Conservation (phyloP, 768 basidiomycete genomes). For the Russula ochroleuca region DNA sequence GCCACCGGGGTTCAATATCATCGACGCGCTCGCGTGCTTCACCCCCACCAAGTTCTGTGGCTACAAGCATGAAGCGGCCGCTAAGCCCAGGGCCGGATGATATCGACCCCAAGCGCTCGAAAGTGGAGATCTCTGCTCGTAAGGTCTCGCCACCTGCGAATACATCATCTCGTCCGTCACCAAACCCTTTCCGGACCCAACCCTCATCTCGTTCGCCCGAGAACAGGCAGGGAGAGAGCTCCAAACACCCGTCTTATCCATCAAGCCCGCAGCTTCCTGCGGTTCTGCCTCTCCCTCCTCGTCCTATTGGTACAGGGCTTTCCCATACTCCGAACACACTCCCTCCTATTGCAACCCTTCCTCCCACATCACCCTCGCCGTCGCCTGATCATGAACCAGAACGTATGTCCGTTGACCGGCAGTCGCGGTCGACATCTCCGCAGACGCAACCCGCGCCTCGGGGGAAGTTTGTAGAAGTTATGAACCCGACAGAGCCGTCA, state of each 20-base stretch:
- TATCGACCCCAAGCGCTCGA: slow-evolving; percentile 56
- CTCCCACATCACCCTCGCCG: slow-evolving; percentile 54
- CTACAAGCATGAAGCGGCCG: slow-evolving; percentile 55
- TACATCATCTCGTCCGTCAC: slow-evolving; percentile 56
- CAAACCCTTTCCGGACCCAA: slow-evolving; percentile 70
- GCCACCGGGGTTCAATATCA: slow-evolving; percentile 64
- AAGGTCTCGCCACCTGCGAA: slow-evolving; percentile 48
- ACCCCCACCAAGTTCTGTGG: slow-evolving; percentile 42
- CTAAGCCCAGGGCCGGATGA: slow-evolving; percentile 61
- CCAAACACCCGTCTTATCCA: slow-evolving; percentile 34
- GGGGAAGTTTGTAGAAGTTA: slow-evolving; percentile 50
- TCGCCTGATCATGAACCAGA: slow-evolving; percentile 48
- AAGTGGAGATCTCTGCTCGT: slow-evolving; percentile 51
- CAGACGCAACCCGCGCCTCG: slow-evolving; percentile 49
- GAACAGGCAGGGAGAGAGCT: slow-evolving; percentile 45
- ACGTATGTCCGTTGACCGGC: slow-evolving; percentile 46
- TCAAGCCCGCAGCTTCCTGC: slow-evolving; percentile 53
- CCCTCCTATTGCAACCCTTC: slow-evolving; percentile 67
- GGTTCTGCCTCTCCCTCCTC: slow-evolving; percentile 68
- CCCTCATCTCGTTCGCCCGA: slow-evolving; percentile 61
- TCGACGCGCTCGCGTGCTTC: slow-evolving; percentile 62
- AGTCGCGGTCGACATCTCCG: slow-evolving; percentile 38
- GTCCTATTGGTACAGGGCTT: slow-evolving; percentile 58
- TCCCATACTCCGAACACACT: slow-evolving; percentile 44
- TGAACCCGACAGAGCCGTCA: slow-evolving; percentile 50